Evolutionary conservation across 1,284 basidiomycete species (phyloP), one percentile per base, ranked within the genome.

Genomic region (Heliocybe sulcata): DNA sequence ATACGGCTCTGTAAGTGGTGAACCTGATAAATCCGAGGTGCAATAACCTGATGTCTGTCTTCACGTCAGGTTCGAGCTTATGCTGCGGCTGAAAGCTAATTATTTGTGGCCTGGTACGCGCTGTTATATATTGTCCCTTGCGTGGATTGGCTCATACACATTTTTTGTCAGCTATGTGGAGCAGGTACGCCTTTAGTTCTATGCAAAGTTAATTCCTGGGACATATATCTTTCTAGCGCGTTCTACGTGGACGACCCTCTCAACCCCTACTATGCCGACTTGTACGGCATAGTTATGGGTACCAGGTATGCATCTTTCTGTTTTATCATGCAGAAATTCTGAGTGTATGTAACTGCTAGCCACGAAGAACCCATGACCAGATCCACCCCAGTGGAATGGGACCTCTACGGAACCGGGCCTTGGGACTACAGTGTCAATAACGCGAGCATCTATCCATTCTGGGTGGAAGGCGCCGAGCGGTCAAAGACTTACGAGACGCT

Each of bases 201-300:
- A 45, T 8, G 29, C 35, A 45, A 23, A 53, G 19, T 49, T 45
- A 1, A 45, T 38, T 31, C 38, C 6, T 12, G 12, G 29, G 29
- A 31, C 4, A 31, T 12, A 31, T 31, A 35, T 52, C 45, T 55
- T 54, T 63, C 58, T 38, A 84, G 82, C 57, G 82, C 83, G 35
- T 90, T 90, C 60, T 78, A 73, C 19, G 71, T 85, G 19, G 87
- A 90, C 59, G 87, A 89, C 57, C 62, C 74, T 1, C 72, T 77
- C 23, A 90, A 89, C 60, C 83, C 85, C 61, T 72, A 73, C 23
- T 69, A 83, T 10, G 87, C 87, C 0, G 79, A 88, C 59, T 73
- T 72, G 55, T 87, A 81, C 67, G 87, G 86, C 22, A 75, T 89
- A 52, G 84, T 83, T 23, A 88, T 87, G 81, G 84, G 77, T 35